phyloP scores from a whole-genome alignment of 495 filamentous ascomycete genomes.

The Annulohypoxylon moriforme region DNA sequence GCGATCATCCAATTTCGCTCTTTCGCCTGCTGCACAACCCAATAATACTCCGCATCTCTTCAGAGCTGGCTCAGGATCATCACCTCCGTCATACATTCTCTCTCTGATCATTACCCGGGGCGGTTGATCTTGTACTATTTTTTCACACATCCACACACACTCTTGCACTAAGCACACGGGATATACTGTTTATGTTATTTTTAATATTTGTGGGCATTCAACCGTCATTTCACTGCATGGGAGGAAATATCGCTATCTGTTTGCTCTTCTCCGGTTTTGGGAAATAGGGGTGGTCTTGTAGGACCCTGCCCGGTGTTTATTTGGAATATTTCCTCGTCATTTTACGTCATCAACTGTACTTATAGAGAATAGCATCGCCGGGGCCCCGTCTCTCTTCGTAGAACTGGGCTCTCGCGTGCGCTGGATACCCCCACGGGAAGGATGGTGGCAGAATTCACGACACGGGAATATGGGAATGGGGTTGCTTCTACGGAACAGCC shows the following conservation, averaged over 20 bases:
- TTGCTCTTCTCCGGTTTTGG: constrained; percentile 11
- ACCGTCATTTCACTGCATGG: constrained; percentile 16
- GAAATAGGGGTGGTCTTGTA: constrained; percentile 24
- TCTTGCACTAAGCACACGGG: constrained; percentile 9
- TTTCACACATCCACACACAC: neutral
- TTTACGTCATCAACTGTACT: constrained; percentile 46
- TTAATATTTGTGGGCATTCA: constrained; percentile 34
- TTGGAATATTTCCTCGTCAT: constrained; percentile 23
- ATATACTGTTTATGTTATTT: constrained; percentile 31
- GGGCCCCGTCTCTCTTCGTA: constrained; percentile 25
- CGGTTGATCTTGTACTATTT: constrained; percentile 43
- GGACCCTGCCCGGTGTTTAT: constrained; percentile 28
- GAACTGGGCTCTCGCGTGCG: constrained; percentile 41
- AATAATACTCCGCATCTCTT: constrained; percentile 34
- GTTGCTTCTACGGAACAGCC: constrained; percentile 37
- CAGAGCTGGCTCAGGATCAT: constrained; percentile 50
- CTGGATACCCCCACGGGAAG: constrained; percentile 50
- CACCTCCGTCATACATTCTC: constrained; percentile 41
- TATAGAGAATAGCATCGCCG: constrained; percentile 45
- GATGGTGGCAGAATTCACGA: constrained; percentile 38
- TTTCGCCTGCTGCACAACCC: constrained; percentile 19
- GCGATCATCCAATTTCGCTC: constrained; percentile 29
- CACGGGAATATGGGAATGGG: constrained; percentile 31
- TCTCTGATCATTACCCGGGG: constrained; percentile 32
- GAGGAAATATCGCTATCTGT: constrained; percentile 26